Evolutionary conservation across 2,329 filamentous ascomycete genomes (phyloP).

Genomic region (Raffaelea ambrosiae): DNA sequence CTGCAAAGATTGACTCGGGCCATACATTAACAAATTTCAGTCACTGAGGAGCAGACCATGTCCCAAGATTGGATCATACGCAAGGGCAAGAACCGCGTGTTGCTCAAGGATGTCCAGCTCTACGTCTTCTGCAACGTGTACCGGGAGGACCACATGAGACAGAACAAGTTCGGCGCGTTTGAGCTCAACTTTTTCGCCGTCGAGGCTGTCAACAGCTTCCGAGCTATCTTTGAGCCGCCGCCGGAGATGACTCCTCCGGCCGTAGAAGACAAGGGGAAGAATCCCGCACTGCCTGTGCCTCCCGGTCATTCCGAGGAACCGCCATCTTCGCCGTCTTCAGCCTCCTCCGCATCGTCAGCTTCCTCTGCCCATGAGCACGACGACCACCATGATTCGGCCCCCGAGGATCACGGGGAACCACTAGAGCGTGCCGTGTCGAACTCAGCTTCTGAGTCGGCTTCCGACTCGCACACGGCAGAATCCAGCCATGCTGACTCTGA

Average conservation of each 20-base stretch:
- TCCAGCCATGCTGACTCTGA: too few species aligned
- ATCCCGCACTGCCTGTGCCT: background rate
- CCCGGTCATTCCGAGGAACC: background rate
- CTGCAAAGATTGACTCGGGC: background rate
- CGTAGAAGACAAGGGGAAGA: background rate
- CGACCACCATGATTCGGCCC: background rate
- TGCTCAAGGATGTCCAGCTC: constrained; percentile 44
- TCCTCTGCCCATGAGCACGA: background rate
- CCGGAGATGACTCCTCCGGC: constrained; percentile 1
- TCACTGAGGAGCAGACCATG: constrained; percentile 38
- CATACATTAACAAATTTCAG: constrained; percentile 20
- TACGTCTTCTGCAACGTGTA: constrained; percentile 54
- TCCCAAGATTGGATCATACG: constrained; percentile 43
- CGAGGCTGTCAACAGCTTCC: constrained; percentile 31
- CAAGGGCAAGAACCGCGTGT: constrained; percentile 36
- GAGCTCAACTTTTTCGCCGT: constrained; percentile 41
- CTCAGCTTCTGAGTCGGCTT: too few species aligned
- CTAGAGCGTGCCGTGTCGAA: too few species aligned
- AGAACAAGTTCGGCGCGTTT: constrained; percentile 37
- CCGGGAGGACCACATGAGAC: constrained; percentile 41
- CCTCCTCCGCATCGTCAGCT: background rate
- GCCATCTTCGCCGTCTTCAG: too few species aligned
- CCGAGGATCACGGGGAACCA: too few species aligned
- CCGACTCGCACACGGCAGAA: too few species aligned
- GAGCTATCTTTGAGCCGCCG: constrained; percentile 27